Evolutionary conservation across 2,329 filamentous ascomycete species (phyloP), one percentile per base, ranked within the genome.

Genomic region (Alternaria sp.): DNA sequence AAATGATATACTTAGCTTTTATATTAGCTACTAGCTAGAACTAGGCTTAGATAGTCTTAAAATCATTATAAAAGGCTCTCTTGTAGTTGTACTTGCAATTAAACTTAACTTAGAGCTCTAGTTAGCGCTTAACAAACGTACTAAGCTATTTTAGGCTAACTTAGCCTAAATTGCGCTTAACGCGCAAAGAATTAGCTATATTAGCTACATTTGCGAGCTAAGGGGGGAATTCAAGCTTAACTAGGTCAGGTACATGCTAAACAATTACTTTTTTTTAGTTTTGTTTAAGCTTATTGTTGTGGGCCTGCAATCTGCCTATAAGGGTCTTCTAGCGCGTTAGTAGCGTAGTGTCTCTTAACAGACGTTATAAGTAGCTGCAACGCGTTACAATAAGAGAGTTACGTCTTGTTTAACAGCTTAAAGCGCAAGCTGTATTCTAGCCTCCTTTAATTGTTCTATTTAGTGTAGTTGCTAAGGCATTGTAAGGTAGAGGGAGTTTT

Each of bases 351-450:
- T 36, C 6, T 3, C 6, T 36, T 13, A 11, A 36, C 3, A n/a
- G 33, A 36, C 33, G 33, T 36, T 36, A 36, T 36, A 36, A 13
- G 4, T 36, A 36, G 33, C 33, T 36, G 14, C 4, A 36, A n/a
- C 33, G 14, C 14, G 14, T 36, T 11, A 11, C 4, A 36, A 3
- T 36, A n/a, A n/a, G 33, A 34, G 29, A 34, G 11, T 48, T 14
- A 8, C n/a, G 6, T 45, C 42, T 45, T 45, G 4, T 31, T 45
- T 45, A 45, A 45, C 33, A 45, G 42, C 26, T 45, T 45, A 5
- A 45, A 45, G 42, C n/a, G 28, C 13, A 45, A 10, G 4, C 42
- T 45, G 13, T 45, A 45, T 45, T 31, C 42, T 33, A 45, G 42
- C 28, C 6, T 45, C 26, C 26, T 45, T 45, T 45, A n/a, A 31